These are phyloP conservation scores for Coniferiporia sulphurascens DNA, from an alignment of 1,284 basidiomycete species.

Conservation along the genomic window DNA sequence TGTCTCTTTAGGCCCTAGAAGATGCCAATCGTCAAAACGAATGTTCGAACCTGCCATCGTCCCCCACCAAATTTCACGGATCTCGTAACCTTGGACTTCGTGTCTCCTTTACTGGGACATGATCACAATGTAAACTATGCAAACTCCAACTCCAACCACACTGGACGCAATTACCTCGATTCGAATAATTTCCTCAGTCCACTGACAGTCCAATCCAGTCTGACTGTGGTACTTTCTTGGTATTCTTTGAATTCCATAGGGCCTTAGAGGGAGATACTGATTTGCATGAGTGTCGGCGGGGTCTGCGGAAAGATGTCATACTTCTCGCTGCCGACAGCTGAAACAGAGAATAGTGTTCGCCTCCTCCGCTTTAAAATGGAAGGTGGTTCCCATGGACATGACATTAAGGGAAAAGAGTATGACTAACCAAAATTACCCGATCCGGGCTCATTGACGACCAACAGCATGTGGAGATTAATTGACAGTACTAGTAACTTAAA, in stretches of 20 bases:
- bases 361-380: too few relatives aligned
- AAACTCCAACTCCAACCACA: background rate
- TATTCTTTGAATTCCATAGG: constrained; percentile 30
- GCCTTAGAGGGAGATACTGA: background rate
- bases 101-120: constrained; percentile 50
- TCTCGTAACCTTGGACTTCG: constrained; percentile 67
- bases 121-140: background rate
- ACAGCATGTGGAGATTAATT: too few relatives aligned
- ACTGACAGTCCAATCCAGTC: constrained; percentile 72
- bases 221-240: constrained; percentile 56
- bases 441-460: too few relatives aligned
- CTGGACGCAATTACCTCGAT: constrained; percentile 38
- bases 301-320: too few relatives aligned
- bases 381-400: too few relatives aligned
- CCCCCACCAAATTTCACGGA: constrained; percentile 63
- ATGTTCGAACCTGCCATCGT: constrained; percentile 55
- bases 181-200: constrained; percentile 71
- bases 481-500: too few relatives aligned
- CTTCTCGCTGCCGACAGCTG: too few relatives aligned
- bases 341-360: too few relatives aligned
- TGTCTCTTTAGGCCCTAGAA: constrained; percentile 1
- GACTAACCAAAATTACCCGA: too few relatives aligned
- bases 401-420: too few relatives aligned
- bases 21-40: background rate
- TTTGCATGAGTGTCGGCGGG: too few relatives aligned